Evolutionary conservation across 176 grass and related monocot species (phyloP), one percentile per base, ranked within the genome.

Genomic region (Juncus effusus): DNA sequence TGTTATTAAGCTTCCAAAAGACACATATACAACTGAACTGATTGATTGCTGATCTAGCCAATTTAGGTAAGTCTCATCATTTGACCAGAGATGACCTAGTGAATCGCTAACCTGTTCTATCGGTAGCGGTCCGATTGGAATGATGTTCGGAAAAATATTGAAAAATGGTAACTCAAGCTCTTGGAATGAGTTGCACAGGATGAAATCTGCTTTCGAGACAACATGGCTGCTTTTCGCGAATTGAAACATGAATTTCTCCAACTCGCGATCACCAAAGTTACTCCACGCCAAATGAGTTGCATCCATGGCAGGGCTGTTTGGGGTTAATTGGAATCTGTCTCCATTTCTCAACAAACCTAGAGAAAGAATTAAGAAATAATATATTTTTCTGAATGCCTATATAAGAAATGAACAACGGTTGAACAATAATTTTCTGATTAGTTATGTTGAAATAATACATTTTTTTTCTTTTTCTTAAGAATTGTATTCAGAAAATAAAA

Each of bases 151-250:
- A 10, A 80, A 19, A 16, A 53, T 37, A 0, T 13, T 45, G 64
- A 87, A 79, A 40, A 67, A 61, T n/a, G 61, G 80, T 10, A 52
- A 65, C 12, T 87, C 80, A 45, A 91, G 65, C 0, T 44, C 80
- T 10, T 61, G 42, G 52, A 87, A 87, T 9, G 89, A 85, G 79
- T 88, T 94, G 85, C 89, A 88, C 67, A 94, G 38, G 49, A 59
- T 16, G 56, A 59, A 59, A 16, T 59, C 14, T 59, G 56, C 3
- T 5, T 59, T 59, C 11, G 16, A 59, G 7, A 59, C 11, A 59
- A 28, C 11, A 16, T 59, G 56, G 13, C 6, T 28, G 5, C 15
- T 59, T 16, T 59, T 59, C 3, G 13, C 56, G n/a, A n/a, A 13
- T 13, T 13, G 56, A 13, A 59, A 59, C 56, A 16, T 16, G 2